Conservation (phyloP, 495 filamentous ascomycete species). For the Friedmanniomyces endolithicus region DNA sequence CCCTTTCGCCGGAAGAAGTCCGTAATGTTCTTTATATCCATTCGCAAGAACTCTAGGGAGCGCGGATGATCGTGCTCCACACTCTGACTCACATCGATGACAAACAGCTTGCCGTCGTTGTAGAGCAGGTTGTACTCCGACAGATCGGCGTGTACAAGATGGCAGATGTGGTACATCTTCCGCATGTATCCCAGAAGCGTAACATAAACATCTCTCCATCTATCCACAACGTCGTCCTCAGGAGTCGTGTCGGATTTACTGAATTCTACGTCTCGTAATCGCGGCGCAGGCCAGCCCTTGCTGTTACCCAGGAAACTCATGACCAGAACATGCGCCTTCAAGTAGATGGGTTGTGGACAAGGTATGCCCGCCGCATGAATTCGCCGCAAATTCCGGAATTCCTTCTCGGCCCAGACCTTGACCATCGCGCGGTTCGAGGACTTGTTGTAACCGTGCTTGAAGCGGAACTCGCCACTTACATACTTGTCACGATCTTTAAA, state of each 20-base stretch:
- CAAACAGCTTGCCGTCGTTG: constrained; percentile 66
- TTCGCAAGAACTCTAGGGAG: constrained; percentile 80
- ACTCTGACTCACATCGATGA: constrained; percentile 95
- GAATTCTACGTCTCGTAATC: constrained; percentile 60
- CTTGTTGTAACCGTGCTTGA: constrained; percentile 75
- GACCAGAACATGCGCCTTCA: constrained; percentile 79
- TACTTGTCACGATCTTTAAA: constrained; percentile 97
- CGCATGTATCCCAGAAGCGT: constrained; percentile 82
- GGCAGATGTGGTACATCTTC: constrained; percentile 78
- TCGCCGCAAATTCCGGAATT: constrained; percentile 83
- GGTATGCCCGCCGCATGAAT: constrained; percentile 73
- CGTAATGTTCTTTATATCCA: constrained; percentile 92
- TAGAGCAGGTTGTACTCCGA: constrained; percentile 96
- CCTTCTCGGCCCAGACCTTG: constrained; percentile 96
- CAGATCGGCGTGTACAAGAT: constrained; percentile 86
- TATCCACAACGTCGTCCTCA: constrained; percentile 42
- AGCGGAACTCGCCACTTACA: constrained; percentile 81
- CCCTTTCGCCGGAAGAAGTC: constrained; percentile 83
- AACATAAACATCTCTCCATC: constrained; percentile 65
- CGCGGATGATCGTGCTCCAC: constrained; percentile 94
- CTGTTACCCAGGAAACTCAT: constrained; percentile 87
- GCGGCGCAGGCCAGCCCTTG: constrained; percentile 73
- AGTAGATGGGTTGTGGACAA: constrained; percentile 75
- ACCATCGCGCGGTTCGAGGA: constrained; percentile 89
- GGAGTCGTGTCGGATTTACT: constrained; percentile 22